These are phyloP conservation scores for Penicillium olsonii DNA, from an alignment of 2,329 filamentous ascomycete genomes.

Conservation along the genomic window DNA sequence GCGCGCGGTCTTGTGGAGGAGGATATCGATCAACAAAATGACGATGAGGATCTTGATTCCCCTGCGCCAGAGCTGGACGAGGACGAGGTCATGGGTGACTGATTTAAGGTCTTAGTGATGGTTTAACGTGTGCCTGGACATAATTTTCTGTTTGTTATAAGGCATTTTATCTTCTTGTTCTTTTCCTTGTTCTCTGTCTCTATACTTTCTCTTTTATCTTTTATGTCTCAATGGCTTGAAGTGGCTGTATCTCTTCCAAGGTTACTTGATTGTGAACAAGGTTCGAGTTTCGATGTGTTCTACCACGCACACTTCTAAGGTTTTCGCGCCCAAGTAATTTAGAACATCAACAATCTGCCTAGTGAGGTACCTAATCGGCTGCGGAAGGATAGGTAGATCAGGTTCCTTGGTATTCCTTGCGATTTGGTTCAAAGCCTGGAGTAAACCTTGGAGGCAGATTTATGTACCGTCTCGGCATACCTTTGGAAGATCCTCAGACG, in stretches of 20 bases:
- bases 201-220: neutral
- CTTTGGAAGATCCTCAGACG: no score
- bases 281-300: conserved; percentile 1
- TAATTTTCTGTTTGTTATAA: neutral
- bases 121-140: conserved; percentile 13
- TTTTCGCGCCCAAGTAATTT: no score
- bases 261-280: conserved; percentile 14
- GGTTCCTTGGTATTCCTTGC: no score
- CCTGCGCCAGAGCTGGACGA: conserved; percentile 36
- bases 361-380: no score
- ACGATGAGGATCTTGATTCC: conserved; percentile 29
- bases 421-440: no score
- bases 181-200: conserved; percentile 3
- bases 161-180: conserved; percentile 5
- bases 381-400: no score
- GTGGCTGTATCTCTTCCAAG: conserved; percentile 9
- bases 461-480: no score
- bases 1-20: conserved; percentile 40
- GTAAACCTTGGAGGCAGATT: no score
- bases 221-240: conserved; percentile 8
- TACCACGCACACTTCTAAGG: no score
- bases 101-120: conserved; percentile 10
- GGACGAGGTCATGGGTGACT: conserved; percentile 49
- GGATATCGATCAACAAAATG: conserved; percentile 37
- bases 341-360: no score